Conservation (phyloP, 768 basidiomycete species). For the Peribolospora kevripleyi region DNA sequence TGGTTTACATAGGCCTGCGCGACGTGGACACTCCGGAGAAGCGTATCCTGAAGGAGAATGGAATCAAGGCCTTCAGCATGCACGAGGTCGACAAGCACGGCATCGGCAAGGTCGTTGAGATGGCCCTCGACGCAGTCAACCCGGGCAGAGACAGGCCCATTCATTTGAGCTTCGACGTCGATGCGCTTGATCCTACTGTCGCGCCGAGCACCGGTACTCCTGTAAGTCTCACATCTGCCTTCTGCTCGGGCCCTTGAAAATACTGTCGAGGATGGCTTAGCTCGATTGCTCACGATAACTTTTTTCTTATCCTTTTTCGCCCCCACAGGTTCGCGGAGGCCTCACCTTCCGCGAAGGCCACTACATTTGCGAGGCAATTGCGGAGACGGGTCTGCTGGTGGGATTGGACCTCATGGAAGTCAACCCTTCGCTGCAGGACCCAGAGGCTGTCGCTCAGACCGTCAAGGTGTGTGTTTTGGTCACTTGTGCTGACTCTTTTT, state of each 20-base stretch:
- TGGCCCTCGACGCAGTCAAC: conserved; percentile 88
- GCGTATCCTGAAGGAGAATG: conserved; percentile 54
- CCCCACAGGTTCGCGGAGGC: conserved; percentile 57
- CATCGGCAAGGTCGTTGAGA: conserved; percentile 58
- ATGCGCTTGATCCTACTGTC: conserved; percentile 48
- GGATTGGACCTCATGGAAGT: conserved; percentile 95
- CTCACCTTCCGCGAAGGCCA: conserved; percentile 95
- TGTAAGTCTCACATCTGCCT: conserved; percentile 23
- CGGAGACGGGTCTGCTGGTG: conserved; percentile 77
- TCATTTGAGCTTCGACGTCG: conserved; percentile 84
- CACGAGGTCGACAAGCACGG: conserved; percentile 43
- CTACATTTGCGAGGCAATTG: conserved; percentile 79
- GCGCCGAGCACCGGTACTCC: conserved; percentile 92
- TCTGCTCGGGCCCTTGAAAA: background rate
- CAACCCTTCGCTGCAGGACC: conserved; percentile 62
- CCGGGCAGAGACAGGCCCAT: conserved; percentile 59
- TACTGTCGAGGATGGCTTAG: no score
- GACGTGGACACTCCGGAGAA: conserved; percentile 80
- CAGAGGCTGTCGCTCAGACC: conserved; percentile 52
- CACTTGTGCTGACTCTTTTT: conserved; percentile 9
- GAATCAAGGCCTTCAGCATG: conserved; percentile 78
- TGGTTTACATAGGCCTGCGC: conserved; percentile 93
- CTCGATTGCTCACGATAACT: background rate
- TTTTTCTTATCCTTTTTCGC: conserved; percentile 1
- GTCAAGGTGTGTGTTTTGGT: conserved; percentile 27